Conservation (phyloP, 345 rosid genomes). For the Arabidopsis suecica region DNA sequence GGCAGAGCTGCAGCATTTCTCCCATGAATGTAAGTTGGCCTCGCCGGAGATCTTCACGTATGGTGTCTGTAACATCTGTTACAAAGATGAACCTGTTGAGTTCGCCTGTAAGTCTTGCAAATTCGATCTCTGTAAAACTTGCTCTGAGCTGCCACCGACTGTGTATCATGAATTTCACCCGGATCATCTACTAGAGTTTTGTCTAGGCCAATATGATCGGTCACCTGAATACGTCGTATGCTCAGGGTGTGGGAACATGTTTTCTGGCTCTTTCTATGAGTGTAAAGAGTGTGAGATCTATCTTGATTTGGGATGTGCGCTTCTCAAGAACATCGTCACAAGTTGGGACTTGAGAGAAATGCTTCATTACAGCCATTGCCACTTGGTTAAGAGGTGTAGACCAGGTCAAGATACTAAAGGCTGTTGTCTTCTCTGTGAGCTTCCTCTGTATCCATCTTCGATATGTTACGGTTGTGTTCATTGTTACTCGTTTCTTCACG, state of each 20-base stretch:
- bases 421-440: not conserved
- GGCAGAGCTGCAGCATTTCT: not conserved
- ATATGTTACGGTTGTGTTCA: slow-evolving; percentile 26
- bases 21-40: not conserved
- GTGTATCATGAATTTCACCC: slow-evolving; percentile 24
- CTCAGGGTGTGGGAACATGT: slow-evolving; percentile 28
- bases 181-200: slow-evolving; percentile 20
- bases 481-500: slow-evolving; percentile 20
- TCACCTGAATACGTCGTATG: not conserved
- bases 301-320: slow-evolving; percentile 30
- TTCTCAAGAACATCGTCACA: not conserved
- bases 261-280: slow-evolving; percentile 10
- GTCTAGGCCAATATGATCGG: not conserved
- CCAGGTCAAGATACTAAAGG: not conserved
- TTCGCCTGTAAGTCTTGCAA: not conserved
- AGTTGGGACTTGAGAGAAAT: not conserved
- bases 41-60: not conserved
- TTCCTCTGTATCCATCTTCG: not conserved
- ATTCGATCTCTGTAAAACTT: slow-evolving; percentile 28
- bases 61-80: slow-evolving; percentile 21
- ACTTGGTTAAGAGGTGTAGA: slow-evolving; percentile 7
- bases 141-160: not conserved
- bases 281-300: slow-evolving; percentile 30
- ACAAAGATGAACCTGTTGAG: slow-evolving; percentile 11
- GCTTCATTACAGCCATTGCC: slow-evolving; percentile 6